These are phyloP conservation scores for Chlamydomonas applanata DNA, from an alignment of 139 green algal genomes.

Conservation along the genomic window DNA sequence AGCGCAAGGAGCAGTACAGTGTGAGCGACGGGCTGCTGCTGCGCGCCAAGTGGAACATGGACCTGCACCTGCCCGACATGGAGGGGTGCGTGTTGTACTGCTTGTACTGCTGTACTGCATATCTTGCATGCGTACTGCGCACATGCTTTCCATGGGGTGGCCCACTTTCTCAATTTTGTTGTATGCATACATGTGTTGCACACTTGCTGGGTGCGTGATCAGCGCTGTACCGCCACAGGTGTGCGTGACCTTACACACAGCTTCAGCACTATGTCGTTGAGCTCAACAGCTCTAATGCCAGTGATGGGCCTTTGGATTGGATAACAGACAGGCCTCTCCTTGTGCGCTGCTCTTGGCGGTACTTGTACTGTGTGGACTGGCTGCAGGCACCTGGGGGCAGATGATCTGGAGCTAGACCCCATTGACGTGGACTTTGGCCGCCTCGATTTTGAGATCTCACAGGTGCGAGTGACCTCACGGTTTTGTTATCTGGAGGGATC, in stretches of 20 bases:
- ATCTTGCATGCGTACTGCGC: too few relatives aligned
- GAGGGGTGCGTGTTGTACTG: slow-evolving; percentile 39
- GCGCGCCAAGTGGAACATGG: slow-evolving; percentile 52
- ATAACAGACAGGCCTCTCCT: neutral
- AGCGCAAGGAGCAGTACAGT: slow-evolving; percentile 51
- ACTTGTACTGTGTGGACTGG: neutral
- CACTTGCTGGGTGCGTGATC: too few relatives aligned
- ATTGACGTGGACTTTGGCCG: slow-evolving; percentile 56
- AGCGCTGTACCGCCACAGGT: neutral
- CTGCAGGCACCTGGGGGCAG: slow-evolving; percentile 37
- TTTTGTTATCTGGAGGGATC: too few relatives aligned
- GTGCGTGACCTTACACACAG: too few relatives aligned
- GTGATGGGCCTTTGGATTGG: too few relatives aligned
- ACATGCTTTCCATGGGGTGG: too few relatives aligned
- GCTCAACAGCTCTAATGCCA: too few relatives aligned
- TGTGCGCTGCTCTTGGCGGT: neutral
- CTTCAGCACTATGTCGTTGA: too few relatives aligned
- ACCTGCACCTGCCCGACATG: slow-evolving; percentile 52
- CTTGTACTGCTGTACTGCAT: neutral
- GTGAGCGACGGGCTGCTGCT: slow-evolving; percentile 28
- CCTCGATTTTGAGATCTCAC: slow-evolving; percentile 46
- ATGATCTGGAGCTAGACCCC: slow-evolving; percentile 17
- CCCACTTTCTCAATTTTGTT: too few relatives aligned
- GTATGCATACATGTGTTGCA: too few relatives aligned
- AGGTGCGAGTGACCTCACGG: too few relatives aligned